Base-by-base conservation (phyloP, 208 protist species). In the Acanthamoeba royreba region DNA sequence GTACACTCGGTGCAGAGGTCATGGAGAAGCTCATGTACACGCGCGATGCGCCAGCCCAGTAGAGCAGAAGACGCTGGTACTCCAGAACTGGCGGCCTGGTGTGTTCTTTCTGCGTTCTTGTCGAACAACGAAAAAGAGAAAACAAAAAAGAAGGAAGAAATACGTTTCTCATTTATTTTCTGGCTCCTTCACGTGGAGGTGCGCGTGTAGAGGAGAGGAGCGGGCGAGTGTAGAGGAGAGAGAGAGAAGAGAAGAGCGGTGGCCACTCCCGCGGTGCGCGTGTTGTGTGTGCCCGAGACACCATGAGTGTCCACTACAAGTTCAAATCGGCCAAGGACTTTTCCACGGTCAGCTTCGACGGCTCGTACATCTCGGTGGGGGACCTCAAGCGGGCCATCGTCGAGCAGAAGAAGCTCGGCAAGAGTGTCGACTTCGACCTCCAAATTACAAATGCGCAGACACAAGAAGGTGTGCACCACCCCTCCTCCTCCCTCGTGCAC, bases 311-410 rank as follows among this genome's bases (percentile, higher is more conserved):
- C 11, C 85, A 91, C 85, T 91, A 91, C 53, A 91, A 72, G 31
- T 96, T 97, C 72, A 96, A 96, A 45, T 86, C 90, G n/a, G 86
- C 61, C 38, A 96, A 97, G 92, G 92, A 94, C 33, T 96, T 94
- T 77, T 88, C 93, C 40, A 93, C 89, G 9, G 66, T 96, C 22
- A 66, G 69, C 3, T 96, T 96, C 46, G 96, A 97, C 52, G 96
- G 96, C 22, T 47, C 52, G 31, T 88, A 61, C 33, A 97, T 97
- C 31, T 94, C 95, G 1, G 42, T 97, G 0, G 33, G 31, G 11
- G 95, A 97, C 22, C 53, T 97, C 35, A 97, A 97, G 49, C 63
- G 93, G 42, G 53, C 63, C 38, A 97, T 97, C 46, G 35, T 92
- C n/a, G 42, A 45, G 31, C 94, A 95, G 43, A 96, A 94, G 19